Conservation (phyloP, 202 grass and related monocot species). For the Tripidium arundinaceum region DNA sequence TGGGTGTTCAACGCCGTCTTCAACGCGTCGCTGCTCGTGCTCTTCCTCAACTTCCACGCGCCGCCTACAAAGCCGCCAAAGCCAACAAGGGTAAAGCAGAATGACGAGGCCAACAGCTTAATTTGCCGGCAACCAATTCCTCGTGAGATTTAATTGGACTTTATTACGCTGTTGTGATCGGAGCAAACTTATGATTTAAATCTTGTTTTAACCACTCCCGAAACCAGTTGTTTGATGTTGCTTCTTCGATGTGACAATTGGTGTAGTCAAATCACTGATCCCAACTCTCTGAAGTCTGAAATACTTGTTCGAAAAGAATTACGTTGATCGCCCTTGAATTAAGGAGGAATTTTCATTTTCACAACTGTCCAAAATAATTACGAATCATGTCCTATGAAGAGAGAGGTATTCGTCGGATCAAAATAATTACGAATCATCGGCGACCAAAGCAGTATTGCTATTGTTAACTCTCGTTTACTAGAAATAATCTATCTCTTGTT, state of each 20-base stretch:
- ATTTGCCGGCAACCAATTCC: not conserved
- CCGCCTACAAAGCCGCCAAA: conserved; percentile 53
- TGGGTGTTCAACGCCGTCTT: conserved; percentile 92
- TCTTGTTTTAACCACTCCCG: not conserved
- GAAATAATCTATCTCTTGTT: too few species aligned
- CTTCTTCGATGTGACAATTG: too few species aligned
- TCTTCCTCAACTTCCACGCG: conserved; percentile 84
- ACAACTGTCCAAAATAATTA: too few species aligned
- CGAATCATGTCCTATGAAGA: too few species aligned
- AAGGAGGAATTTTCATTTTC: too few species aligned
- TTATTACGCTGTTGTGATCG: not conserved
- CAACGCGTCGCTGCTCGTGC: conserved; percentile 74
- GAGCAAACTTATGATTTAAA: not conserved
- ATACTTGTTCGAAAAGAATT: not conserved
- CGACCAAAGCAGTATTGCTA: too few species aligned
- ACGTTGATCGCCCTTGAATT: too few species aligned
- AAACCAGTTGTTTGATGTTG: not conserved
- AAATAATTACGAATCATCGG: too few species aligned
- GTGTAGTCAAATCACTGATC: not conserved
- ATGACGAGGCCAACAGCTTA: not conserved
- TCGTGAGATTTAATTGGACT: not conserved
- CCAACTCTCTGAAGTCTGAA: not conserved
- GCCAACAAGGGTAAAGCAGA: conserved; percentile 23
- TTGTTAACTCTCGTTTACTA: too few species aligned
- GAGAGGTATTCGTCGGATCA: too few species aligned